Percentiles rank a stretch among this genome's conserved stretches.
phyloP scores from a whole-genome alignment of 495 filamentous ascomycete genomes.

The Xanthoparmelia taractica region DNA sequence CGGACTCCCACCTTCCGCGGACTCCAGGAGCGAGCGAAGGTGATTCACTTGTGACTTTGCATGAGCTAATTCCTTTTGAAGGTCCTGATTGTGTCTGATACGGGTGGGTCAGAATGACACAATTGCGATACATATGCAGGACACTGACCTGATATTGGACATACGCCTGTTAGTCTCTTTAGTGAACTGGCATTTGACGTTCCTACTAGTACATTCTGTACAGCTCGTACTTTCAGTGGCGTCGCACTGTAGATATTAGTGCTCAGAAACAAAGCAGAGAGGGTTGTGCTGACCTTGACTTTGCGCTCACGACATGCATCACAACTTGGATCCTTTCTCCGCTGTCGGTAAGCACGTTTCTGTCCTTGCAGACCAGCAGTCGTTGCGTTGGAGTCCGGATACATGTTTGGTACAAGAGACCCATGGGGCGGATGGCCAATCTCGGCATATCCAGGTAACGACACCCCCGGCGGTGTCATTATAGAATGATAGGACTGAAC shows the following conservation, averaged over 20 bases:
- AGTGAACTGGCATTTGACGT: conserved; percentile 96
- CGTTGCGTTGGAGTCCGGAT: conserved; percentile 39
- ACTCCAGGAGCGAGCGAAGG: conserved; percentile 47
- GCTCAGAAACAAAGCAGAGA: conserved; percentile 6
- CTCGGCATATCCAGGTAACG: conserved; percentile 23
- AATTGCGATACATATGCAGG: not conserved
- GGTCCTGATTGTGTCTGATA: conserved; percentile 79
- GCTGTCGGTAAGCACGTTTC: conserved; percentile 88
- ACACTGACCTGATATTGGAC: conserved; percentile 86
- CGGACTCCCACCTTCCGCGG: conserved; percentile 8
- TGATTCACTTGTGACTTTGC: conserved; percentile 67
- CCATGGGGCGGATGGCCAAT: conserved; percentile 30
- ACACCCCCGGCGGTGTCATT: conserved; percentile 10
- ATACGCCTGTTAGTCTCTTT: conserved; percentile 98
- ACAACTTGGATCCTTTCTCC: conserved; percentile 94
- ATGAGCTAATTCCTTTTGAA: conserved; percentile 80
- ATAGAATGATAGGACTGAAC: conserved; percentile 17
- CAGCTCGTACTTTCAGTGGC: conserved; percentile 93
- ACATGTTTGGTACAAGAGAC: conserved; percentile 34
- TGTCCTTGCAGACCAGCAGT: conserved; percentile 44
- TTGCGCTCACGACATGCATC: conserved; percentile 96
- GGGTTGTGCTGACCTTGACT: conserved; percentile 61
- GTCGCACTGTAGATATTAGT: conserved; percentile 57
- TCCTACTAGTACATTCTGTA: conserved; percentile 90
- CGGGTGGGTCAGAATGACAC: conserved; percentile 10